Base-by-base conservation (phyloP, 192 early-diverging fungal species). In the Backusella australiensis region DNA sequence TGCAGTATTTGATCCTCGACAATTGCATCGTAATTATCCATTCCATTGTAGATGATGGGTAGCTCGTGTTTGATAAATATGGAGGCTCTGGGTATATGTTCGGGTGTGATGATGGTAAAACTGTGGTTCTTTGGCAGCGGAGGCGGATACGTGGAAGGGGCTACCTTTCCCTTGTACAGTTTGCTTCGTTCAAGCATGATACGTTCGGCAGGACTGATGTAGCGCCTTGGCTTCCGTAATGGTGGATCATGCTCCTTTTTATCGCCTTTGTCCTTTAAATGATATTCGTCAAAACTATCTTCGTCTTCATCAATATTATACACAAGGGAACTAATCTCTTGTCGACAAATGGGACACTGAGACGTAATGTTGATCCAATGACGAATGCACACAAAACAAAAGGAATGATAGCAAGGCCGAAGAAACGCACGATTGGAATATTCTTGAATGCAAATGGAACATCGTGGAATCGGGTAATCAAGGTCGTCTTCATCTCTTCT, bases 391-490 rank as follows among this genome's bases (percentile, higher is more conserved):
- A 46, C 15, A 38, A 81, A 73, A 32, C 79, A 81, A 44, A 77
- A 81, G 2, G 71, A 77, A 65, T 81, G 79, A 67, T 73, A 81
- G 15, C 79, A 81, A 9, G 74, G 79, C 11, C 71, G 36, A 35
- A 81, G 56, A 44, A 72, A 81, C 0, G 75, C 67, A 19, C 72
- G 75, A 34, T 77, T 63, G 4, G 46, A 41, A 32, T 68, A 76
- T 29, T 63, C 70, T 19, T 81, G 79, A n/a, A 81, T 65, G 29
- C 79, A 81, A 42, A 81, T 77, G 7, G 79, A 35, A 56, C 79
- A 81, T 6, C 44, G 44, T 4, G 78, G 78, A 63, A 26, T 29
- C 26, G 23, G 23, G 11, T 14, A 12, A 12, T 26, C 21, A 11
- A 12, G 12, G 3, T 63, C 56, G 26, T 63, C 23, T 63, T 63